Base-by-base conservation (phyloP, 2,329 filamentous ascomycete species). In the Pseudogymnoascus sp. region DNA sequence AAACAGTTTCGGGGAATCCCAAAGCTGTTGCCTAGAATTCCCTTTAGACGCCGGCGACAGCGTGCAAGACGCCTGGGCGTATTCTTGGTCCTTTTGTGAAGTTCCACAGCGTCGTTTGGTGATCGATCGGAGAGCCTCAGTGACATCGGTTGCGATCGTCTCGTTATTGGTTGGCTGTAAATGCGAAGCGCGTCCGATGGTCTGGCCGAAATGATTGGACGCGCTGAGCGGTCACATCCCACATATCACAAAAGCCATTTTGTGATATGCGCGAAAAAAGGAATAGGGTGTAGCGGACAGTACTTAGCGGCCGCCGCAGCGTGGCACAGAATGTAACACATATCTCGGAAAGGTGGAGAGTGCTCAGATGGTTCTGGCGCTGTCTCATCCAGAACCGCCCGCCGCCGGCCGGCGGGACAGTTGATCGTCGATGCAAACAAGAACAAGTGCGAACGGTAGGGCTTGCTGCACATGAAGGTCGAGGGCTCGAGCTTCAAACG, bases 1-100 rank as follows among this genome's bases (percentile, higher is more conserved):
- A 69, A 16, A 67, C 67, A 21, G 69, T 68, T 21, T 68, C 65
- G 10, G 2, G 65, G 14, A 71, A 70, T 71, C 12, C 60, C 45
- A n/a, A 62, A 61, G 21, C 65, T 66, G 63, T 63, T 72, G 16
- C 68, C 69, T 36, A 57, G 64, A 12, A 12, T 36, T 63, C 26
- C 39, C 11, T 14, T 23, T 42, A 42, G 34, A 36, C 8, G n/a
- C 61, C 1, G 45, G 63, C 8, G 31, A 67, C 21, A 70, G 69
- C 51, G 51, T 57, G 51, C 51, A 57, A 57, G n/a, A 57, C 5
- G 51, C 5, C 51, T 57, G 51, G 51, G 29, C 29, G 16, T 34
- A 34, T 36, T 36, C 31, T 57, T 36, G 51, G n/a, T 26, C 16
- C 16, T 57, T 21, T 34, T 23, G 2, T 57, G 51, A 57, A 57